These are phyloP conservation scores for Salvia splendens DNA, from an alignment of 257 asterid species.

Conservation along the genomic window DNA sequence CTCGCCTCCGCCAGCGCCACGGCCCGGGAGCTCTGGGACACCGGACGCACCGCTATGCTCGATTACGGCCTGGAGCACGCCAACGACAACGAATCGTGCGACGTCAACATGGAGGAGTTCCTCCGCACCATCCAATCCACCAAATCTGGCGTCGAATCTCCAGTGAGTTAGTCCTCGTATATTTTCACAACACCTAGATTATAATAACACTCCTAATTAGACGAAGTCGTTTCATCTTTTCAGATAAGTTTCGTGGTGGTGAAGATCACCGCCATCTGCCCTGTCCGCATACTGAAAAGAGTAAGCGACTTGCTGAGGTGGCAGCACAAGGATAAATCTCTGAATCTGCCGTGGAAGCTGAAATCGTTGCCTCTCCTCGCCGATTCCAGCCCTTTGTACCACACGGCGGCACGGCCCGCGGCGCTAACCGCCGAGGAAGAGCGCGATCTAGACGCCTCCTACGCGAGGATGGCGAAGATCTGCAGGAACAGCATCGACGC, in stretches of 20 bases:
- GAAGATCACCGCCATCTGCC: constrained; percentile 83
- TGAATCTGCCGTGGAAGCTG: constrained; percentile 79
- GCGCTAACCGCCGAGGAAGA: constrained; percentile 63
- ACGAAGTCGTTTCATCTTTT: not conserved
- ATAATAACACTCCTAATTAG: not conserved
- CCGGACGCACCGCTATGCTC: constrained; percentile 68
- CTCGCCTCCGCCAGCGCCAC: constrained; percentile 48
- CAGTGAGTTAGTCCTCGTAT: constrained; percentile 39
- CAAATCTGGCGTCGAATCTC: constrained; percentile 34
- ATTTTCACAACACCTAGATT: too few relatives aligned
- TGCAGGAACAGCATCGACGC: constrained; percentile 47
- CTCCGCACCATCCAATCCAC: constrained; percentile 52
- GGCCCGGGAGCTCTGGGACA: constrained; percentile 40
- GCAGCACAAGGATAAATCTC: constrained; percentile 52
- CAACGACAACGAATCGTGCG: constrained; percentile 55
- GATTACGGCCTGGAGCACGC: constrained; percentile 89
- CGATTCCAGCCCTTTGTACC: constrained; percentile 71
- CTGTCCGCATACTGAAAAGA: constrained; percentile 55
- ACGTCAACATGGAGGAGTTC: constrained; percentile 48
- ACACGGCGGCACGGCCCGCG: constrained; percentile 53
- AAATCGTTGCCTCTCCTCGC: constrained; percentile 57
- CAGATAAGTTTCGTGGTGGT: constrained; percentile 85
- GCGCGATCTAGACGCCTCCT: constrained; percentile 46
- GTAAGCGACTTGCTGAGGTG: constrained; percentile 79
- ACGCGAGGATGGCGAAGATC: constrained; percentile 46